phyloP scores from a whole-genome alignment of 768 basidiomycete genomes.

The Agrocybe pediades region DNA sequence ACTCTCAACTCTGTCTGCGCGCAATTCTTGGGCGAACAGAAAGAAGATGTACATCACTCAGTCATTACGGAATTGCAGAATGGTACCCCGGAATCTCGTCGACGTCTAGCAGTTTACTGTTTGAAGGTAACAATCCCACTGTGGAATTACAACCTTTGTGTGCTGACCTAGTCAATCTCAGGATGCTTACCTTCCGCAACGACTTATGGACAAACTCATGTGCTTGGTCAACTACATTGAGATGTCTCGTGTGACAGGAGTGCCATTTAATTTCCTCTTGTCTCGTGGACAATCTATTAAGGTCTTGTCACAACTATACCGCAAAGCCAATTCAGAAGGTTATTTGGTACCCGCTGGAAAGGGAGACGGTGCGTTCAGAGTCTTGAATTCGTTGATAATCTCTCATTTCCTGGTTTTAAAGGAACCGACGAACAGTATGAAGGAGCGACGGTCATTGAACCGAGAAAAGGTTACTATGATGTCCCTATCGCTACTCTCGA shows the following conservation, averaged over 20 bases:
- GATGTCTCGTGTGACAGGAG: conserved; percentile 99
- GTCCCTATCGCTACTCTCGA: conserved; percentile 96
- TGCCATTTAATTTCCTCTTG: conserved; percentile 95
- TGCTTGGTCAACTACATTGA: conserved; percentile 98
- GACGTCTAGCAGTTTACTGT: conserved; percentile 96
- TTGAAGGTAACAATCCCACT: conserved; percentile 67
- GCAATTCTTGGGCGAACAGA: conserved; percentile 97
- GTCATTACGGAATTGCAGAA: conserved; percentile 98
- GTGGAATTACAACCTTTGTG: not conserved
- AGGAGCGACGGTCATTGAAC: conserved; percentile 98
- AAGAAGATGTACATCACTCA: conserved; percentile 98
- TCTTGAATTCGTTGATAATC: not conserved
- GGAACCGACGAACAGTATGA: conserved; percentile 97
- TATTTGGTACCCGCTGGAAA: conserved; percentile 88
- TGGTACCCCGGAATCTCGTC: conserved; percentile 89
- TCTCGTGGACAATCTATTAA: conserved; percentile 98
- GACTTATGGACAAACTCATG: conserved; percentile 97
- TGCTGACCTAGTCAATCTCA: conserved; percentile 36
- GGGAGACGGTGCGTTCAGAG: conserved; percentile 72
- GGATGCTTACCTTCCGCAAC: conserved; percentile 98
- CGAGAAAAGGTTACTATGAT: conserved; percentile 94
- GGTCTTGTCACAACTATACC: conserved; percentile 92
- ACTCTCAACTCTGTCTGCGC: conserved; percentile 98
- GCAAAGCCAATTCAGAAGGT: conserved; percentile 88
- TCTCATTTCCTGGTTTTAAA: conserved; percentile 26